These are phyloP conservation scores for Linderina pennispora DNA, from an alignment of 192 early-diverging fungal species.

Conservation along the genomic window DNA sequence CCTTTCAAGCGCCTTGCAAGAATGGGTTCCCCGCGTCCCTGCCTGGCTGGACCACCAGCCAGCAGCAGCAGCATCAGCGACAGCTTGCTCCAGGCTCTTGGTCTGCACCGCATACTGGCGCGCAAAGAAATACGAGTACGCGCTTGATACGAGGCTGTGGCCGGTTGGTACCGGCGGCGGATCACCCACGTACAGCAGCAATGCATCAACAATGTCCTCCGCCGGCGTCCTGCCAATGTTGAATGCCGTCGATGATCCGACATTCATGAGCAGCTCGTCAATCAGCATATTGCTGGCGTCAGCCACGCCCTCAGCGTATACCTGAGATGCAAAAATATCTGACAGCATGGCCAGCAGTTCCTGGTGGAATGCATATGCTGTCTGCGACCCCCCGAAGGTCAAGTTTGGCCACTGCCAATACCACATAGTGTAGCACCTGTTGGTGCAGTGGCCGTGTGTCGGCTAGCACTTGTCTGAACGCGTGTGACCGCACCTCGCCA, in stretches of 20 bases:
- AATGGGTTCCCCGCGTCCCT: too few species aligned
- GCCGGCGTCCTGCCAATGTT: conserved; percentile 30
- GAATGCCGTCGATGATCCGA: conserved; percentile 30
- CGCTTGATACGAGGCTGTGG: conserved; percentile 31
- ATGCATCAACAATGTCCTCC: conserved; percentile 11
- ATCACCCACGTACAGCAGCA: conserved; percentile 21
- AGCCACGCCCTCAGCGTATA: neutral
- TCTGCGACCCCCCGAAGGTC: conserved; percentile 22
- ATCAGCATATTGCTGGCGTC: conserved; percentile 6
- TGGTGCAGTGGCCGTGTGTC: conserved; percentile 21
- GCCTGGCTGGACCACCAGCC: conserved; percentile 21
- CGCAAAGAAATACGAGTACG: conserved; percentile 43
- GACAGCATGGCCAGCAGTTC: conserved; percentile 22
- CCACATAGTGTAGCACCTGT: conserved; percentile 27
- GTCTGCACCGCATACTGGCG: conserved; percentile 15
- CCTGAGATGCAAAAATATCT: conserved; percentile 24
- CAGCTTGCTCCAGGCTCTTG: conserved; percentile 23
- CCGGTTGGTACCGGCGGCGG: conserved; percentile 14
- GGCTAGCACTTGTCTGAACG: conserved; percentile 28
- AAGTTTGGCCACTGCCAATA: conserved; percentile 26
- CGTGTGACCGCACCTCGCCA: conserved; percentile 30
- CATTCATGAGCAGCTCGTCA: conserved; percentile 12
- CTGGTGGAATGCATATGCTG: conserved; percentile 16
- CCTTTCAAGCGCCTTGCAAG: too few species aligned
- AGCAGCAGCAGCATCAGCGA: conserved; percentile 29